These are phyloP conservation scores for Sphaceloma murrayae DNA, from an alignment of 2,329 filamentous ascomycete genomes.

Conservation along the genomic window DNA sequence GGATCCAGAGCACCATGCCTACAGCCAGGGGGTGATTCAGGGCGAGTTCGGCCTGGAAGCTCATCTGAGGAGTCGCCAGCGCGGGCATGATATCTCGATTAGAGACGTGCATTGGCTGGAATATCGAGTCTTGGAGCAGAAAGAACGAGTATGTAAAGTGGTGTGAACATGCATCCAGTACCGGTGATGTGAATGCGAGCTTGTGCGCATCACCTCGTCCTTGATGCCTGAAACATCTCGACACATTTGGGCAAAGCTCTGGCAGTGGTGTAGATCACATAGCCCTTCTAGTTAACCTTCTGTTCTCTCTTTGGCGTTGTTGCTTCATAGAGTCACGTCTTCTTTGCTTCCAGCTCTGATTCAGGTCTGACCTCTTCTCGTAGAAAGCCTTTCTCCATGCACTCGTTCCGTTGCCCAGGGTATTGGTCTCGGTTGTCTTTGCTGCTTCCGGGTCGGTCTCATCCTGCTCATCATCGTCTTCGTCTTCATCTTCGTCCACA, in stretches of 20 bases:
- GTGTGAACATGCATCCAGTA: too few relatives aligned
- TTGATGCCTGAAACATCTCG: too few relatives aligned
- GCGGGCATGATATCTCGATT: too few relatives aligned
- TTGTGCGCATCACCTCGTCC: background rate
- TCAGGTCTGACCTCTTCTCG: constrained; percentile 40
- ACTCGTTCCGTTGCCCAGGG: constrained; percentile 43
- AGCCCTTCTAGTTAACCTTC: constrained; percentile 35
- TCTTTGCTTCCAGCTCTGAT: constrained; percentile 45
- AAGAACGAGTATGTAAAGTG: too few relatives aligned
- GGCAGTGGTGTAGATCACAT: background rate
- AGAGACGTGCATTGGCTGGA: too few relatives aligned
- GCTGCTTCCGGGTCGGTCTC: constrained; percentile 20
- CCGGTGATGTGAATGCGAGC: background rate
- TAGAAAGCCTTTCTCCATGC: constrained; percentile 54
- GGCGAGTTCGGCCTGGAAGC: too few relatives aligned
- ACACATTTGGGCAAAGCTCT: too few relatives aligned
- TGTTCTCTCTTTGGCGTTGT: constrained; percentile 51
- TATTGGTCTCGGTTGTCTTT: constrained; percentile 1
- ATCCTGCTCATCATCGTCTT: constrained; percentile 31
- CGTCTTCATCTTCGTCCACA: constrained; percentile 39
- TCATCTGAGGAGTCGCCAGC: too few relatives aligned
- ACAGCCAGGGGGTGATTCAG: too few relatives aligned
- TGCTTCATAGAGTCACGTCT: constrained; percentile 51
- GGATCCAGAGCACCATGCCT: too few relatives aligned
- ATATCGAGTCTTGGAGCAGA: too few relatives aligned